Evolutionary conservation across 768 basidiomycete species (phyloP), one percentile per base, ranked within the genome.

Genomic region (Amanita jacksonii): DNA sequence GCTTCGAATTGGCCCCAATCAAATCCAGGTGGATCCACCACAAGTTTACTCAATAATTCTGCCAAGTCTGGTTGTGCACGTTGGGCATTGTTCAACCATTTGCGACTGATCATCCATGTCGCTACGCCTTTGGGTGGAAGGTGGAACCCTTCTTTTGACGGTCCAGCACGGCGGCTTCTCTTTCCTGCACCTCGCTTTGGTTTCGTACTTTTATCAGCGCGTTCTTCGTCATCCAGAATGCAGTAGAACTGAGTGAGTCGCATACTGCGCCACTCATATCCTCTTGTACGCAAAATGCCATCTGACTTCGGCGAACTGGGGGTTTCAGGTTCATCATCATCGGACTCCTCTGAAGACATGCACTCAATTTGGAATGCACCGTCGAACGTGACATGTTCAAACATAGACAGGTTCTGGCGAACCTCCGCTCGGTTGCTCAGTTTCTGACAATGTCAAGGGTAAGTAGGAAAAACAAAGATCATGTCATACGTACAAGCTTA

Each of bases 321-420:
- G 12, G 51, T 42, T 47, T 59, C 57, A 23, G 62, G 59, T 27
- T 81, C 81, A 38, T 60, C 62, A 49, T 77, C 76, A 10, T 28
- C 27, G 27, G 84, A 85, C 57, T 87, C 85, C 51, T 87, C 85
- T 23, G 79, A 81, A 20, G 85, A 87, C 79, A 86, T 84, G 59
- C 83, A 86, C 37, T 86, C 85, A 15, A 76, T 49, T 48, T 81
- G 77, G 45, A 87, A 59, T 10, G 85, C 83, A 10, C 76, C 75
- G 53, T 85, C 81, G 53, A 86, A 86, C 10, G 64, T 69, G 19
- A 75, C 65, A 57, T 85, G 77, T 43, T 76, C 70, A 47, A 84
- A 80, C 0, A 54, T 62, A 19, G 60, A 61, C 19, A 76, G 58
- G 43, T 69, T 74, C 51, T 75, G 63, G 18, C 85, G 71, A 20